These are phyloP conservation scores for Eimeria acervulina DNA, from an alignment of 169 alveolate species.

Conservation along the genomic window DNA sequence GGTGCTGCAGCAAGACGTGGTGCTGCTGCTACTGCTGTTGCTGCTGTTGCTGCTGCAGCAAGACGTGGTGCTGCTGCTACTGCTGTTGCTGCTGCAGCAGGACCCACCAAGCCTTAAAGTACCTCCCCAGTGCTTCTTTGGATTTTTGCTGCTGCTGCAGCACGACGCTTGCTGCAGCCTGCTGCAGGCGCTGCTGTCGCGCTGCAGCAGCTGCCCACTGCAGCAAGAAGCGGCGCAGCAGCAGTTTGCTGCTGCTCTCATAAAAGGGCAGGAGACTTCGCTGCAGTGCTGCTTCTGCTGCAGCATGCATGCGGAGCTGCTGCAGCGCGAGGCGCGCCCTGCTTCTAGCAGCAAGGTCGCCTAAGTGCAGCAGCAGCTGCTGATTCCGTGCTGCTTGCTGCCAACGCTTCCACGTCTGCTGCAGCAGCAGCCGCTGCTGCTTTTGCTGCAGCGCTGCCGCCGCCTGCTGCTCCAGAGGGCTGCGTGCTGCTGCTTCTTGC, in stretches of 20 bases:
- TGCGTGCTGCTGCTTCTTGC: conserved; percentile 61
- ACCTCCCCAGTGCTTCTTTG: neutral
- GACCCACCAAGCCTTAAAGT: conserved; percentile 39
- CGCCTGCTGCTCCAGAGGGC: conserved; percentile 38
- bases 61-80: neutral
- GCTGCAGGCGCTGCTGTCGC: conserved; percentile 68
- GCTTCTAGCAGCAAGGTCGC: neutral
- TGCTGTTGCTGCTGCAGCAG: neutral
- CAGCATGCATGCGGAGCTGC: conserved; percentile 64
- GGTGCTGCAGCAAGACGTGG: neutral
- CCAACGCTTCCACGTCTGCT: conserved; percentile 12
- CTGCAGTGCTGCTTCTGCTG: conserved; percentile 68
- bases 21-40: neutral
- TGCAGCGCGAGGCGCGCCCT: conserved; percentile 40
- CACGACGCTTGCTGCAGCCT: conserved; percentile 33
- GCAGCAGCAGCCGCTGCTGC: conserved; percentile 58
- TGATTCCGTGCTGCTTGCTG: neutral
- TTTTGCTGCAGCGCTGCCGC: conserved; percentile 31
- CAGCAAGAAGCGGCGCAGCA: neutral
- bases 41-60: neutral
- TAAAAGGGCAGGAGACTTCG: neutral
- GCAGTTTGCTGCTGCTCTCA: neutral
- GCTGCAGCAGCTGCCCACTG: conserved; percentile 44
- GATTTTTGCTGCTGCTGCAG: neutral
- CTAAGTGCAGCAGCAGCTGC: conserved; percentile 51